These are phyloP conservation scores for Neoarthrinium moseri DNA, from an alignment of 2,329 filamentous ascomycete genomes.

Conservation along the genomic window DNA sequence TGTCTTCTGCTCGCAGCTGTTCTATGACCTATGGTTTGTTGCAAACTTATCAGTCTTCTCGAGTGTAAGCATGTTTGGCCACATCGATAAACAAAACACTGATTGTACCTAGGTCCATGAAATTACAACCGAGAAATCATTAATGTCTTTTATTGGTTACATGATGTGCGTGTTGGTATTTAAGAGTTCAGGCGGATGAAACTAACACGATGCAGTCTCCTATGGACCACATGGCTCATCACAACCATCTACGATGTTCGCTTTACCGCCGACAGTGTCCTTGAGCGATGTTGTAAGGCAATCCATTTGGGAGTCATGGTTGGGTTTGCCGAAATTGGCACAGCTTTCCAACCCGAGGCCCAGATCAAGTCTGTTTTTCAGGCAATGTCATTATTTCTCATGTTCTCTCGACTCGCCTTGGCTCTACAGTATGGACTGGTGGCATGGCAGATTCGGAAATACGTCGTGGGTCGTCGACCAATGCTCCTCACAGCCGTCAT, in stretches of 20 bases:
- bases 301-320: constrained; percentile 64
- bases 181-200: not conserved
- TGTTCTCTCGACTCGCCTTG: constrained; percentile 51
- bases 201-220: constrained; percentile 36
- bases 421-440: constrained; percentile 52
- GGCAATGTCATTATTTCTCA: constrained; percentile 46
- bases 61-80: constrained; percentile 26
- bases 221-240: constrained; percentile 70
- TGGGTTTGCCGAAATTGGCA: constrained; percentile 61
- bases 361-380: constrained; percentile 37
- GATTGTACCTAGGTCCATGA: constrained; percentile 22
- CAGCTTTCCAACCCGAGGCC: constrained; percentile 38
- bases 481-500: constrained; percentile 34
- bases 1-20: constrained; percentile 43
- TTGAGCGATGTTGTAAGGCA: constrained; percentile 58
- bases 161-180: constrained; percentile 33
- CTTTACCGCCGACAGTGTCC: constrained; percentile 63
- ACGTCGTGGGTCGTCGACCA: constrained; percentile 32
- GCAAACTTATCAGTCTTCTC: constrained; percentile 66
- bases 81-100: not conserved
- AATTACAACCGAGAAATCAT: constrained; percentile 19
- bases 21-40: constrained; percentile 62
- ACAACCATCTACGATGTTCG: constrained; percentile 65
- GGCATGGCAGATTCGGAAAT: constrained; percentile 40
- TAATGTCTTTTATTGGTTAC: constrained; percentile 50